Evolutionary conservation across 2,329 filamentous ascomycete species (phyloP), one percentile per base, ranked within the genome.

Genomic region (Harringtonia aguacate): DNA sequence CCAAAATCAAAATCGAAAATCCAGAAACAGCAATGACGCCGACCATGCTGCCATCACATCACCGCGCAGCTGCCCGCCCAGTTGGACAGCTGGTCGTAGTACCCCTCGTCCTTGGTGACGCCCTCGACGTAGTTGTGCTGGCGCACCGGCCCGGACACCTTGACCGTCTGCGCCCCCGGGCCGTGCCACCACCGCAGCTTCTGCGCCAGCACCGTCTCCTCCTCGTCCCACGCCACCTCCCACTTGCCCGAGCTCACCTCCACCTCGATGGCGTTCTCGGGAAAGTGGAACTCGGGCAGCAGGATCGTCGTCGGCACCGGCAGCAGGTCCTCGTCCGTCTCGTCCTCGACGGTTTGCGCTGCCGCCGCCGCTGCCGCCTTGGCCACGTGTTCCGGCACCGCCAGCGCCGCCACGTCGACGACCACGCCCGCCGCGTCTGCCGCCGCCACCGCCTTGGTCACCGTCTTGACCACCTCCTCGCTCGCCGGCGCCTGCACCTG

Each of bases 201-300:
- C 65, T 95, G 90, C 48, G 87, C 68, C 52, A 78, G 67, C 6
- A 77, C 78, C 0, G 77, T 78, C 49, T 84, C 77, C 9, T 78
- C 73, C 45, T 88, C 83, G 48, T 88, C 81, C 6, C 69, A 74
- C 52, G 78, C 79, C 48, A 97, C 86, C 53, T 83, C 80, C 89
- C 89, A 98, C 58, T 90, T 92, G 8, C 94, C 94, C 1, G 84
- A 85, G 41, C 78, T 86, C 24, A 88, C 84, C 43, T 83, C 75
- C 4, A 98, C 79, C 1, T 72, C 72, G 33, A 80, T 84, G 36
- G 77, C 70, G 39, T 82, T 76, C 43, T 79, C 76, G 2, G 90
- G 89, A 59, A 94, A 98, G 63, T 98, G 92, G 57, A 86, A 95
- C 45, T 89, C 86, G 0, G 92, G 92, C 3, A 98, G 69, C 61